Evolutionary conservation across 1,139 yeast genomes (phyloP), one percentile per base, ranked within the genome.

Genomic region (Kazachstania sp.): DNA sequence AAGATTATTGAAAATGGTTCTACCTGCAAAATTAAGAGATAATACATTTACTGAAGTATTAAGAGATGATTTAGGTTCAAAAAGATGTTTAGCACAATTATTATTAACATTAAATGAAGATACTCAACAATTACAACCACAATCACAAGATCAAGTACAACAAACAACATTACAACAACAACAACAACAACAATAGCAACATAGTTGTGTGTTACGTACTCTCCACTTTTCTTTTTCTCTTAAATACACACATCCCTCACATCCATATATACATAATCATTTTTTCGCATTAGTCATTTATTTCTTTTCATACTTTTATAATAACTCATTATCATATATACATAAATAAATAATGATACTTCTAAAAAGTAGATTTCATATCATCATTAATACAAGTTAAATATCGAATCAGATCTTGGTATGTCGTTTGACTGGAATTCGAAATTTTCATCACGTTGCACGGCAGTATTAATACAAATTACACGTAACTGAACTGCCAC

Each of bases 11-110:
- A 83, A 86, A 41, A 83, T 81, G 51, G 83, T 87, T 32, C 71
- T 92, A 46, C 98, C 98, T 3, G 56, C 52, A 41, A 63, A 60
- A 35, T 73, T 92, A 59, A 78, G 87, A 53, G 96, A 88, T 65
- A 95, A 92, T n/a, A 86, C 97, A 0, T 90, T 92, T 65, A 78
- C 85, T 31, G 71, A 74, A 43, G 82, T 85, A 4, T 73, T 92
- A 51, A 81, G 83, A 56, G 97, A 90, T 59, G 98, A 92, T 63
- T 77, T 79, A 5, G 90, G 92, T 12, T 87, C 97, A 9, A 86
- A 85, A 62, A 77, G 92, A 57, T 87, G 96, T 61, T 72, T 92
- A 53, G 84, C 92, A 2, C 95, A 88, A 65, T 72, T 92, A 45
- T 72, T 92, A 55, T 73, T 85, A 48, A 86, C 86, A 58, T 73